Conservation (phyloP, 495 filamentous ascomycete genomes). For the Gamarada debralockiae region DNA sequence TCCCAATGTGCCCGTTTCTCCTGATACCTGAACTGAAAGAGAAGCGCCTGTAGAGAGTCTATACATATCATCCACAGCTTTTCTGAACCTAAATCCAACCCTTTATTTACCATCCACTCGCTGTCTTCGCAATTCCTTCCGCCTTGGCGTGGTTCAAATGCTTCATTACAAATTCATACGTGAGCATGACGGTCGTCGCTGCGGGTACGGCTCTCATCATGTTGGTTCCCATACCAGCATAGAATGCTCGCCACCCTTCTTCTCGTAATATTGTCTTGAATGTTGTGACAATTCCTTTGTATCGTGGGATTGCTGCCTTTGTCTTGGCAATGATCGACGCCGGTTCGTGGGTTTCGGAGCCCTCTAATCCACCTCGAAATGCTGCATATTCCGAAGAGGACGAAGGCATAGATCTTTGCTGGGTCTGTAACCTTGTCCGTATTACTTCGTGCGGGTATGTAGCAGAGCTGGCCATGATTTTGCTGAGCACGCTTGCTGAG, state of each 20-base stretch:
- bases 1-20: not conserved
- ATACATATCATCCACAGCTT: not conserved
- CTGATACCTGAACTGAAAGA: not conserved
- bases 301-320: conserved; percentile 51
- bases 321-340: conserved; percentile 17
- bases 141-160: conserved; percentile 30
- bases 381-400: conserved; percentile 51
- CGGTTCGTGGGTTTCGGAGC: conserved; percentile 24
- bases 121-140: conserved; percentile 19
- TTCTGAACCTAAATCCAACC: not conserved
- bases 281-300: conserved; percentile 77
- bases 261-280: conserved; percentile 79
- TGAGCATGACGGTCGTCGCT: conserved; percentile 95
- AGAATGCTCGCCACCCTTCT: conserved; percentile 96
- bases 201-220: conserved; percentile 93
- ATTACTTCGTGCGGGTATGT: conserved; percentile 98
- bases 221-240: conserved; percentile 96
- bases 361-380: conserved; percentile 60
- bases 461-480: conserved; percentile 88
- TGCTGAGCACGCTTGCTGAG: conserved; percentile 88
- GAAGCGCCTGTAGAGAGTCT: not conserved
- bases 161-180: conserved; percentile 84
- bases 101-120: conserved; percentile 3
- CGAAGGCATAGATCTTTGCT: conserved; percentile 58
- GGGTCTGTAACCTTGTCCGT: conserved; percentile 84